Evolutionary conservation across 2,329 filamentous ascomycete genomes (phyloP), one percentile per base, ranked within the genome.

Genomic region (Hawksworthiomyces lignivorus): DNA sequence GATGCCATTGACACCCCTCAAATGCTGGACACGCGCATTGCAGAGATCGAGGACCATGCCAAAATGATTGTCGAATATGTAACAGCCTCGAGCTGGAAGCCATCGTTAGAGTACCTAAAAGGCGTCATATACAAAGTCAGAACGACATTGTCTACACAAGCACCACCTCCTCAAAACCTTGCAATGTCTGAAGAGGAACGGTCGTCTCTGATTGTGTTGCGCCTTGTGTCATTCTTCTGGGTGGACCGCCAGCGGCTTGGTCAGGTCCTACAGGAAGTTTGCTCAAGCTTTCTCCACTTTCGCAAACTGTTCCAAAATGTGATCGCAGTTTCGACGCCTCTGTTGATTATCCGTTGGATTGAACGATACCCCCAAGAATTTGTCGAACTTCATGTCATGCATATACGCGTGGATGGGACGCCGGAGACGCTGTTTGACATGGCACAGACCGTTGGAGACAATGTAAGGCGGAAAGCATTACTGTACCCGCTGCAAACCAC

Each of bases 381-480:
- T 55, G 72, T 82, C 35, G 68, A 72, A 44, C 62, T 83, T 44
- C 80, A 84, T 56, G 69, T 69, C 14, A 65, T 69, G 45, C 75
- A 75, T 48, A 75, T 69, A 52, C 71, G 76, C 52, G 67, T 83
- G n/a, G 79, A 83, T 50, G 76, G 73, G 36, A 75, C 75, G 9
- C 73, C 77, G 5, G 80, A 84, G 54, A 82, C 77, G 1, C 64
- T 84, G 19, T 83, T 84, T 54, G 80, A 84, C 52, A 83, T 84
- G 75, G 72, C 76, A 5, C 72, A 77, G 49, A 75, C 75, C 4
- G 69, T 80, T 21, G 68, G 70, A 27, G 79, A 83, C 54, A 75
- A 70, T 41, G 68, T 67, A 28, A 70, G 70, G 48, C 69, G 73
- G 36, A 76, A 70, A 49, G 67, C 67, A 4, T 61, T 75, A 24